These are phyloP conservation scores for Puccinia horiana DNA, from an alignment of 1,284 basidiomycete species.

Conservation along the genomic window DNA sequence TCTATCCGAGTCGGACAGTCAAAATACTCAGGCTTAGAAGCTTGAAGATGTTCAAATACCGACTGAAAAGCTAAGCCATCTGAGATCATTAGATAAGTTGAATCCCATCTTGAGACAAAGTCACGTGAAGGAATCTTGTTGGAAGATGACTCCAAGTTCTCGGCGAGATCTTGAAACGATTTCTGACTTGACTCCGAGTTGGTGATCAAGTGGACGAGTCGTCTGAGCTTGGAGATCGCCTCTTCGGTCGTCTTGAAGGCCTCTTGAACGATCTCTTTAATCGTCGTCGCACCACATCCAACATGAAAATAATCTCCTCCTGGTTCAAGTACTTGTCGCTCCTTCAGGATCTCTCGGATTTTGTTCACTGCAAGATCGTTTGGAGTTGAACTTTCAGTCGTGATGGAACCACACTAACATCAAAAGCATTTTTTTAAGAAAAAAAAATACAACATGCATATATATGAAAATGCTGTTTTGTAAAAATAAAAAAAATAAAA, in stretches of 20 bases:
- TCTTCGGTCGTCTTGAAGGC: neutral
- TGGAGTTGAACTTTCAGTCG: neutral
- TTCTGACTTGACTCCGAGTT: neutral
- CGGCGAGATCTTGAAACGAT: neutral
- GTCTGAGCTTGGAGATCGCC: neutral
- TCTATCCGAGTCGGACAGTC: neutral
- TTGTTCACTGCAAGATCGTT: constrained; percentile 19
- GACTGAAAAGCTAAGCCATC: neutral
- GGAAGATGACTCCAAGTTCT: neutral
- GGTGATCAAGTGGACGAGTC: neutral
- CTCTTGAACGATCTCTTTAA: constrained; percentile 1
- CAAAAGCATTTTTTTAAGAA: neutral
- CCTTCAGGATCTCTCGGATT: constrained; percentile 3
- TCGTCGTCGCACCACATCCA: neutral
- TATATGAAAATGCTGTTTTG: neutral
- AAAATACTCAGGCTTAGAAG: neutral
- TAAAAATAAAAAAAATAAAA: neutral
- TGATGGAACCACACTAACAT: constrained; percentile 18
- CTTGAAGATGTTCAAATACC: constrained; percentile 5
- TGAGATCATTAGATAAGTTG: constrained; percentile 15
- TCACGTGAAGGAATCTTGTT: neutral
- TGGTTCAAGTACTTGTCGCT: neutral
- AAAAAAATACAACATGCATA: neutral
- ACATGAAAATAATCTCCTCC: constrained; percentile 9
- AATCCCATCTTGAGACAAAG: neutral